phyloP scores from a whole-genome alignment of 768 basidiomycete genomes.

The Pholiota conissans region DNA sequence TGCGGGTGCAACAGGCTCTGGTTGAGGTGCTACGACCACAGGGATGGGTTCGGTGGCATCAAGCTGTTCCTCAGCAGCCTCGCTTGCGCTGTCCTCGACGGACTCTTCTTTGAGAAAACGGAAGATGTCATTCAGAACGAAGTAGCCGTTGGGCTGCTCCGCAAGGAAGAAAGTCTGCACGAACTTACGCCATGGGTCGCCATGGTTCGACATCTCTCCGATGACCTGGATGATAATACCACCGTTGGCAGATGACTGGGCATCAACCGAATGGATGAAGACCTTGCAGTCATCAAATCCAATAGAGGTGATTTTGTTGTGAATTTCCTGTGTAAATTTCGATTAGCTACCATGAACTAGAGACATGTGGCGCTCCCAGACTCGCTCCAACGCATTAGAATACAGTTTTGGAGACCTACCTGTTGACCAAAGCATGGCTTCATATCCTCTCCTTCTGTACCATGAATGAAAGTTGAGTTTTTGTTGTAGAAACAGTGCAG shows the following conservation, averaged over 20 bases:
- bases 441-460: conserved; percentile 93
- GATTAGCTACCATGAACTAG: not conserved
- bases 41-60: conserved; percentile 33
- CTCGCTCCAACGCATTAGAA: conserved; percentile 5
- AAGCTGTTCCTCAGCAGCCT: conserved; percentile 32
- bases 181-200: conserved; percentile 95
- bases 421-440: conserved; percentile 91
- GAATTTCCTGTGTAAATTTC: conserved; percentile 73
- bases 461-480: conserved; percentile 95
- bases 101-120: conserved; percentile 97
- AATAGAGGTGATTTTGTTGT: conserved; percentile 92
- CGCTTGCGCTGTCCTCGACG: conserved; percentile 74
- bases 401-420: conserved; percentile 45
- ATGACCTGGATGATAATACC: conserved; percentile 99
- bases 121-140: conserved; percentile 99
- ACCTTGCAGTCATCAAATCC: conserved; percentile 97
- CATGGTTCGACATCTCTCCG: conserved; percentile 96
- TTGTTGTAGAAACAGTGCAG: conserved; percentile 99
- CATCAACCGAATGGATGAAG: conserved; percentile 98
- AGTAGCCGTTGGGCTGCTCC: conserved; percentile 98
- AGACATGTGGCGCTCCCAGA: not conserved
- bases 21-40: conserved; percentile 27
- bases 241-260: conserved; percentile 90
- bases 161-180: conserved; percentile 99
- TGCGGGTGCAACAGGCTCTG: conserved; percentile 22